Conservation (phyloP, 169 alveolate species). For the Eimeria necatrix region DNA sequence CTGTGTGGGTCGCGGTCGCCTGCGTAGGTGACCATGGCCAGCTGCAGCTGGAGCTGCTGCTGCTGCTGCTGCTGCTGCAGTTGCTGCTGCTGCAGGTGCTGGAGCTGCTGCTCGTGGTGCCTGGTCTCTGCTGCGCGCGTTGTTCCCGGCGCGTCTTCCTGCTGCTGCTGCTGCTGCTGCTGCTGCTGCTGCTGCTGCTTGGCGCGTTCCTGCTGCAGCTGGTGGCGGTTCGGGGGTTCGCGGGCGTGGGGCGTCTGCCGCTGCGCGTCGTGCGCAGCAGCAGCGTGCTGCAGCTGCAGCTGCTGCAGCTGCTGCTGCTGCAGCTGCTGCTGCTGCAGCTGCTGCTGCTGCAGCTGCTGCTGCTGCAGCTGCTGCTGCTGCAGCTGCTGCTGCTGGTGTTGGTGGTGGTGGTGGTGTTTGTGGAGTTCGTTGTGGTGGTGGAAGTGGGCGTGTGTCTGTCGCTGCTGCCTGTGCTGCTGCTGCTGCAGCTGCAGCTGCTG, state of each 20-base stretch:
- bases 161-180: too few species aligned
- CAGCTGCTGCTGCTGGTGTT: slow-evolving; percentile 39
- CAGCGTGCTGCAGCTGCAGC: background rate
- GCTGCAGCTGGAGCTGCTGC: background rate
- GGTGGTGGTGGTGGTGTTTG: background rate
- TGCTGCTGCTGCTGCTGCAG: background rate
- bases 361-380: slow-evolving; percentile 26
- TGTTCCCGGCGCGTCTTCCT: too few species aligned
- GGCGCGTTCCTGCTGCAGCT: background rate
- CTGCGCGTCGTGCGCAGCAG: background rate
- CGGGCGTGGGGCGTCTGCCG: background rate
- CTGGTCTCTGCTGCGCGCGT: background rate
- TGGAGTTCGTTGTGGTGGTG: background rate
- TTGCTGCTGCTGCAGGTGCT: slow-evolving; percentile 25
- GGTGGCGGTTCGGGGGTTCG: background rate
- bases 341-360: slow-evolving; percentile 63
- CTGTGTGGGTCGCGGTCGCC: background rate
- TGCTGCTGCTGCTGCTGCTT: too few species aligned
- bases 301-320: background rate
- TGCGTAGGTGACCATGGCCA: background rate
- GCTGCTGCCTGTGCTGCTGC: background rate
- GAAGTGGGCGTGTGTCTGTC: background rate
- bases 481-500: background rate
- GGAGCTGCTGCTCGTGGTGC: background rate
- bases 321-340: slow-evolving; percentile 7